Percentiles rank a stretch among this genome's conserved stretches.
Conservation (phyloP, 2,329 filamentous ascomycete genomes). For the Thelonectria discophora region DNA sequence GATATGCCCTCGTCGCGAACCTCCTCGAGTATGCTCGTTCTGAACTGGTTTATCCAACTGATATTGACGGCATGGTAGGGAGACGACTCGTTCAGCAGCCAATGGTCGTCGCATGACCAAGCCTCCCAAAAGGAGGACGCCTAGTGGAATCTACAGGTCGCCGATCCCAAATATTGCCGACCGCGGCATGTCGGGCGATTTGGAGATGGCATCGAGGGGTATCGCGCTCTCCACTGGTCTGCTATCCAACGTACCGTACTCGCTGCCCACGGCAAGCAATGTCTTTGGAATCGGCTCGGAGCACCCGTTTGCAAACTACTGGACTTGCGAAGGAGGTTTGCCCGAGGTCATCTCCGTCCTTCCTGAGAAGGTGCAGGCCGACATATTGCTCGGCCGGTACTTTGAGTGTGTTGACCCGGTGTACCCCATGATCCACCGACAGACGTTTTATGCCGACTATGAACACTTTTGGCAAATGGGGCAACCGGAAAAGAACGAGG, state of each 20-base stretch:
- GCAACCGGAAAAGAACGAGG: slow-evolving; percentile 63
- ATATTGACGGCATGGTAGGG: slow-evolving; percentile 51
- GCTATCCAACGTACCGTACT: slow-evolving; percentile 77
- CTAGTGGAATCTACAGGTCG: slow-evolving; percentile 49
- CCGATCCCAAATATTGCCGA: slow-evolving; percentile 65
- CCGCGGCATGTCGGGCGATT: slow-evolving; percentile 57
- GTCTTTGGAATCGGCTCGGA: slow-evolving; percentile 84
- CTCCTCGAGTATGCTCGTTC: slow-evolving; percentile 70
- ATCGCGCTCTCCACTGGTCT: slow-evolving; percentile 67
- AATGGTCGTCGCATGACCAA: slow-evolving; percentile 66
- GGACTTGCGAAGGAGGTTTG: slow-evolving; percentile 80
- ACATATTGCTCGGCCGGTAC: slow-evolving; percentile 71
- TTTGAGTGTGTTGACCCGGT: slow-evolving; percentile 80
- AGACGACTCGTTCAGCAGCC: slow-evolving; percentile 63
- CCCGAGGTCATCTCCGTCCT: slow-evolving; percentile 79
- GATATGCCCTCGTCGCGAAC: slow-evolving; percentile 80
- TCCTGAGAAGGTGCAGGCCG: slow-evolving; percentile 78
- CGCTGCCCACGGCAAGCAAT: slow-evolving; percentile 74
- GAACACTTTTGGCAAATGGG: slow-evolving; percentile 77
- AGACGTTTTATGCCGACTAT: slow-evolving; percentile 80
- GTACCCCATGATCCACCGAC: slow-evolving; percentile 81
- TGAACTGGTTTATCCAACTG: slow-evolving; percentile 9
- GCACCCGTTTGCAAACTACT: slow-evolving; percentile 85
- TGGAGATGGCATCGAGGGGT: slow-evolving; percentile 56
- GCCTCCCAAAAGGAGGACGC: slow-evolving; percentile 65